Evolutionary conservation across 306 rosid species (phyloP).

Genomic region (Argentina anserina): DNA sequence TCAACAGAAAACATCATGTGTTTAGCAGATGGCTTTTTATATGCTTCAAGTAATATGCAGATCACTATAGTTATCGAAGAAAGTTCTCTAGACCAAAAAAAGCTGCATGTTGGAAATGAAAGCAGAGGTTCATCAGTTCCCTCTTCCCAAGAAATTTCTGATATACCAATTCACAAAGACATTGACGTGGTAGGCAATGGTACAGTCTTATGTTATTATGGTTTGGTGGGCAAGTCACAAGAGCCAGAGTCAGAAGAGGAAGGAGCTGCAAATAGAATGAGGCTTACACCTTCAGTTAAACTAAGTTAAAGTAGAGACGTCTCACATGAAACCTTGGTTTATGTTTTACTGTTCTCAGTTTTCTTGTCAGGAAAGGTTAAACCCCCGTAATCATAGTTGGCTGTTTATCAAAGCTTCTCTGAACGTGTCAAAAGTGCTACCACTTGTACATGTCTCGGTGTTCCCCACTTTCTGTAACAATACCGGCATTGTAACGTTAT

Average conservation of each 20-base stretch:
- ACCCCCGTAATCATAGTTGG: neutral
- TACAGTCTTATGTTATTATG: conserved; percentile 21
- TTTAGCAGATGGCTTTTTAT: neutral
- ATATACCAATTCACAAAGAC: conserved; percentile 16
- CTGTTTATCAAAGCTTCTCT: too few relatives aligned
- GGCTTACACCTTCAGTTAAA: conserved; percentile 22
- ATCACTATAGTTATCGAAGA: conserved; percentile 18
- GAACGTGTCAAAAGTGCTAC: too few relatives aligned
- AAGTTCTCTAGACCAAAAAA: conserved; percentile 17
- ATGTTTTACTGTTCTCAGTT: too few relatives aligned
- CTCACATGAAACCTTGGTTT: conserved; percentile 1
- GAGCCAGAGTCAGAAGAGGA: conserved; percentile 40
- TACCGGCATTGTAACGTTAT: too few relatives aligned
- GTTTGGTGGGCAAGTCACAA: conserved; percentile 22
- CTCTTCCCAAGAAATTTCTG: conserved; percentile 27
- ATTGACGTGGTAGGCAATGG: conserved; percentile 11
- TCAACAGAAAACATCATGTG: neutral
- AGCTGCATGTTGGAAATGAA: conserved; percentile 22
- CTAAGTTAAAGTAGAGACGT: conserved; percentile 14
- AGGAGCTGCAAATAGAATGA: conserved; percentile 51
- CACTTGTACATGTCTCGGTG: too few relatives aligned
- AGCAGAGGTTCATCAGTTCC: conserved; percentile 16
- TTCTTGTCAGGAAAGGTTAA: too few relatives aligned
- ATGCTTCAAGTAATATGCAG: conserved; percentile 5
- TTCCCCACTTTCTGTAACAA: too few relatives aligned